Conservation (phyloP, 768 basidiomycete species). For the Termitomyces heimii region DNA sequence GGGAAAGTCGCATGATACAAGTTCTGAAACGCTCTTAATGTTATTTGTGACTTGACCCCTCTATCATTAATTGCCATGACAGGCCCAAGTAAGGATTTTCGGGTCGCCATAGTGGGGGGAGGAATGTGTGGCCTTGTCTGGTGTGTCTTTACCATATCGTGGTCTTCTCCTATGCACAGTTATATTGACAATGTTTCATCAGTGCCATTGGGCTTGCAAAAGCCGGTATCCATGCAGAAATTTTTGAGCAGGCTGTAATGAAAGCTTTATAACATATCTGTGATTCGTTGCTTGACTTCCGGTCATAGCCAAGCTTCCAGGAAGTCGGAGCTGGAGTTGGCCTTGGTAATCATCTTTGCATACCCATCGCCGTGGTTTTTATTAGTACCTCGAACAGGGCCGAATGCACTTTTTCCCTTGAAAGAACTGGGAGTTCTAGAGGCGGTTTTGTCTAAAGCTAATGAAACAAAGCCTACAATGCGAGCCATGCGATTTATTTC, state of each 20-base stretch:
- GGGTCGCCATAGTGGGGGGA: conserved; percentile 49
- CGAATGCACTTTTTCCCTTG: conserved; percentile 43
- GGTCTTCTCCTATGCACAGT: background rate
- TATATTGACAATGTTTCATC: background rate
- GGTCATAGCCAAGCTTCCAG: conserved; percentile 34
- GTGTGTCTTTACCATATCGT: conserved; percentile 12
- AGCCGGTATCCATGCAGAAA: conserved; percentile 36
- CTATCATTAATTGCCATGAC: background rate
- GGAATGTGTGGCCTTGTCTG: conserved; percentile 49
- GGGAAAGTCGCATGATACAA: background rate
- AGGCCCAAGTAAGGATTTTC: conserved; percentile 30
- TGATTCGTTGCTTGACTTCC: background rate
- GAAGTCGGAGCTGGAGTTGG: conserved; percentile 54
- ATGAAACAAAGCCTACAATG: conserved; percentile 23
- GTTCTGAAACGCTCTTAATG: background rate
- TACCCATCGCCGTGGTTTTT: background rate
- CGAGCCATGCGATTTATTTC: conserved; percentile 35
- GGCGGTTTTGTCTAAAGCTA: conserved; percentile 30
- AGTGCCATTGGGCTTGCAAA: conserved; percentile 37
- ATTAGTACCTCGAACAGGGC: conserved; percentile 24
- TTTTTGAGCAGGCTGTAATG: conserved; percentile 48
- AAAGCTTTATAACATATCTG: background rate
- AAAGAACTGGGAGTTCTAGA: conserved; percentile 38
- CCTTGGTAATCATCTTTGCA: conserved; percentile 27
- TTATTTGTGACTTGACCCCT: background rate